Conservation (phyloP, 129 eudicot genomes). For the Arctium lappa region DNA sequence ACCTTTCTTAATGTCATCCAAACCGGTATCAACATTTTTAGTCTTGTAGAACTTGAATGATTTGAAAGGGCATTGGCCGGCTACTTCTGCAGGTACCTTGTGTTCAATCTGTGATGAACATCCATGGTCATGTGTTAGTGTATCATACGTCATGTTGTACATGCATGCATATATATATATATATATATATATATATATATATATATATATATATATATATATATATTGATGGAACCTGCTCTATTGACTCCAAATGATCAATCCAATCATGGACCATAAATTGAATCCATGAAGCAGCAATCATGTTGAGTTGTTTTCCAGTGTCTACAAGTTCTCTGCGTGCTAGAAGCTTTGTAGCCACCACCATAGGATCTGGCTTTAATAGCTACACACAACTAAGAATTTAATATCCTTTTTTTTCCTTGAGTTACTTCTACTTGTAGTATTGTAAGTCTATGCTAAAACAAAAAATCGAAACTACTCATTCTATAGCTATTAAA, state of each 20-base stretch:
- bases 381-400: constrained; percentile 31
- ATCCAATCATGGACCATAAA: constrained; percentile 80
- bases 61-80: constrained; percentile 55
- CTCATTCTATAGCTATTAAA: no score
- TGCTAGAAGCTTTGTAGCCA: constrained; percentile 63
- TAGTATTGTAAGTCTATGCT: no score
- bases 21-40: constrained; percentile 45
- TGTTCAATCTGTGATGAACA: constrained; percentile 43
- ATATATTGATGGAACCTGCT: constrained; percentile 34
- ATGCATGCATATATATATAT: background rate
- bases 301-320: constrained; percentile 58
- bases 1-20: constrained; percentile 39
- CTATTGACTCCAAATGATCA: constrained; percentile 54
- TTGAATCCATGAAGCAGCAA: constrained; percentile 72
- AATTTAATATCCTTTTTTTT: no score
- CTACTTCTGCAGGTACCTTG: constrained; percentile 48
- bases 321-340: constrained; percentile 43
- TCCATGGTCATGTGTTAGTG: background rate
- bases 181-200: background rate
- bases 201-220: background rate
- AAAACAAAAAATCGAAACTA: no score
- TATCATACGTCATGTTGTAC: background rate
- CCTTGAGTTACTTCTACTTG: background rate
- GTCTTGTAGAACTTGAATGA: no score
- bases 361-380: constrained; percentile 69